A percentile compares a stretch with the other conserved stretches of the same genome.
Evolutionary conservation across 2,329 filamentous ascomycete species (phyloP).

Genomic region (Tolypocladium nubicola): DNA sequence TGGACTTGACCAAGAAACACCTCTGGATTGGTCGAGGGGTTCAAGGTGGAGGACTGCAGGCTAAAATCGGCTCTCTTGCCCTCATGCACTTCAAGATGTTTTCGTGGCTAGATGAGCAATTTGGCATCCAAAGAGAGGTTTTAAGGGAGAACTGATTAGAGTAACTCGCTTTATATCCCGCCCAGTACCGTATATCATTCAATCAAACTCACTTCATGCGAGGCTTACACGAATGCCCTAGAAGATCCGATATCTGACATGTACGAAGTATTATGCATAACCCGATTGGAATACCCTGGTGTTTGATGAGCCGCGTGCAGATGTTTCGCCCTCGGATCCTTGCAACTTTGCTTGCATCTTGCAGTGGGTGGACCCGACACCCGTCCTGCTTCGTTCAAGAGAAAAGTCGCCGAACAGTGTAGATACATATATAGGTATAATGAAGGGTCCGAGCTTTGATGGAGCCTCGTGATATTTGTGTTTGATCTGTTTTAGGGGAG

Average conservation of each 20-base stretch:
- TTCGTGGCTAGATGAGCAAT: constrained; percentile 10
- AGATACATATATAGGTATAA: not conserved
- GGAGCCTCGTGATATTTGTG: not conserved
- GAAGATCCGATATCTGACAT: not conserved
- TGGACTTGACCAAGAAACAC: constrained; percentile 9
- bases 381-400: not conserved
- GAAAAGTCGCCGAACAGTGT: not conserved
- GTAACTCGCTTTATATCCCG: not conserved
- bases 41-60: constrained; percentile 10
- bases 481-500: not conserved
- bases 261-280: not conserved
- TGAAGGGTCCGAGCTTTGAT: not conserved
- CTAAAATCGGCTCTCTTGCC: constrained; percentile 13
- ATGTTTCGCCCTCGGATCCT: not conserved
- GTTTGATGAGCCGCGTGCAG: not conserved
- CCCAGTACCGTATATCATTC: too few relatives aligned
- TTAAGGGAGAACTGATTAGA: not conserved
- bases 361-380: not conserved
- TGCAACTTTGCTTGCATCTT: not conserved
- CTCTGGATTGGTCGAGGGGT: constrained; percentile 9
- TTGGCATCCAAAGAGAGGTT: constrained; percentile 6
- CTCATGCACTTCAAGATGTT: constrained; percentile 11
- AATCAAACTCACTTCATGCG: too few relatives aligned
- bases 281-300: not conserved
- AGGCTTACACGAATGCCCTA: too few relatives aligned